Evolutionary conservation across 495 filamentous ascomycete species (phyloP).

Genomic region (Aspergillus panamensis): DNA sequence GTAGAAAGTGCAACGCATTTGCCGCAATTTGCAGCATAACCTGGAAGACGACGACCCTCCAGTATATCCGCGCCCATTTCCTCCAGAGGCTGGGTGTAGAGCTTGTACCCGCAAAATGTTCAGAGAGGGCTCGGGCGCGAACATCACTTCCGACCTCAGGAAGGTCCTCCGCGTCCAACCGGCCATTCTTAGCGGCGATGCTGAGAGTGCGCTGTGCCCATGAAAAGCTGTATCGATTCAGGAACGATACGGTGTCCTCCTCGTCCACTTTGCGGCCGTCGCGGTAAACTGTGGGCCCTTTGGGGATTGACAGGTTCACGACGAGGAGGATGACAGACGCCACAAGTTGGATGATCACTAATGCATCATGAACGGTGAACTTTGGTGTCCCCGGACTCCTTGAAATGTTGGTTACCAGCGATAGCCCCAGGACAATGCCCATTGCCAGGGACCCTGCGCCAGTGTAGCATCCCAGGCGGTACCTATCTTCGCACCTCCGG

Average conservation of each 20-base stretch:
- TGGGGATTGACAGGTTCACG: constrained; percentile 40
- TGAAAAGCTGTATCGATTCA: constrained; percentile 54
- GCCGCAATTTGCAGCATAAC: constrained; percentile 8
- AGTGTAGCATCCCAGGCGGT: constrained; percentile 11
- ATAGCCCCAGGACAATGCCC: neutral
- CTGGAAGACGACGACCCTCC: constrained; percentile 8
- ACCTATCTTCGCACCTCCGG: neutral
- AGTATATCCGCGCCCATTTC: constrained; percentile 13
- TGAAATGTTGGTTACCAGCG: neutral
- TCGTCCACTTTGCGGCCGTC: constrained; percentile 53
- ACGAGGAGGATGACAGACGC: constrained; percentile 4
- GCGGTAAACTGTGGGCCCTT: constrained; percentile 57
- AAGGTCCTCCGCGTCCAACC: constrained; percentile 55
- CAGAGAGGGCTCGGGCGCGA: constrained; percentile 11
- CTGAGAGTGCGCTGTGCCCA: constrained; percentile 53
- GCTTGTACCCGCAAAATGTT: constrained; percentile 1
- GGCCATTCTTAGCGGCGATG: constrained; percentile 49
- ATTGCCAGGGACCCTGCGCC: neutral
- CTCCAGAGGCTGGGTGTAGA: constrained; percentile 5
- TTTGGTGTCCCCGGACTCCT: neutral
- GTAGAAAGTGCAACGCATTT: constrained; percentile 7
- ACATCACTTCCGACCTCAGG: constrained; percentile 23
- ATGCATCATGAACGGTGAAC: neutral
- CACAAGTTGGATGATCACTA: constrained; percentile 6
- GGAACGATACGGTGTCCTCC: constrained; percentile 53